Evolutionary conservation across 345 rosid genomes (phyloP).

Genomic region (Lenwebbia sp.): DNA sequence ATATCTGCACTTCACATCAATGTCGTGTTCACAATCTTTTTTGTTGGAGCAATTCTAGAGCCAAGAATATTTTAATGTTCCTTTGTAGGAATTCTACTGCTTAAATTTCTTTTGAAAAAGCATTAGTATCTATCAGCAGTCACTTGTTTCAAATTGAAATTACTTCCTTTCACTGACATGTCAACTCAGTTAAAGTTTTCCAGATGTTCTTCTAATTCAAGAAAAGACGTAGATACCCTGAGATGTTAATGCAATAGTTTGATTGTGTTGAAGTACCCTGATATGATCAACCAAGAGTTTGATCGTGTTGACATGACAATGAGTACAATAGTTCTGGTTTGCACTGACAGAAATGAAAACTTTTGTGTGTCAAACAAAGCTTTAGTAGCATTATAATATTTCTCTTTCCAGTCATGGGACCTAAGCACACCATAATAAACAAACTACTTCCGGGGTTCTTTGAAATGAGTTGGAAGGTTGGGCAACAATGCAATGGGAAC

Average conservation of each 20-base stretch:
- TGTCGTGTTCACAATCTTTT: background rate
- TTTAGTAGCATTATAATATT: background rate
- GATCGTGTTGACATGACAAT: background rate
- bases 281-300: background rate
- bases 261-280: background rate
- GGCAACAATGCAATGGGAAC: background rate
- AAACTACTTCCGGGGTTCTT: background rate
- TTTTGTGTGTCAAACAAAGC: background rate
- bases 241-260: background rate
- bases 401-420: background rate
- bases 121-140: background rate
- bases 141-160: background rate
- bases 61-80: background rate
- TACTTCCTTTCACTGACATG: background rate
- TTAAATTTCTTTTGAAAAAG: background rate
- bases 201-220: background rate
- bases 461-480: background rate
- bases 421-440: background rate
- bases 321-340: background rate
- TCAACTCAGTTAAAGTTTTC: background rate
- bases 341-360: background rate
- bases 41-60: background rate
- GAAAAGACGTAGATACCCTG: background rate
- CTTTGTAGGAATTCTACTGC: background rate
- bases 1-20: background rate